A percentile compares a stretch with the other conserved stretches of the same genome.
phyloP scores from a whole-genome alignment of 257 asterid species.

The Penstemon eatonii region DNA sequence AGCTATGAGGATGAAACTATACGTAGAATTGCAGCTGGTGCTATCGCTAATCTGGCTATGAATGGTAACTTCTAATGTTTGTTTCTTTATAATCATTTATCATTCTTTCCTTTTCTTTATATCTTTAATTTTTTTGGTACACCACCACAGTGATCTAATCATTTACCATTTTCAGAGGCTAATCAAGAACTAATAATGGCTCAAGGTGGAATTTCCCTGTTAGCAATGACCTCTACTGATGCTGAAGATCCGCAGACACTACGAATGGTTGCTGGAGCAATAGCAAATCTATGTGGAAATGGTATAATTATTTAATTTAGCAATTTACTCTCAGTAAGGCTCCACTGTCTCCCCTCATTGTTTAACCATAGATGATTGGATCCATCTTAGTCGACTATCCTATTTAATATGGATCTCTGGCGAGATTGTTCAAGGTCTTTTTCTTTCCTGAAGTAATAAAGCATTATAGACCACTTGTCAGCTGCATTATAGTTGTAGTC shows the following conservation, averaged over 20 bases:
- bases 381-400: background rate
- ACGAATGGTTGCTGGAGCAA: slow-evolving; percentile 99
- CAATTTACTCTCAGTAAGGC: slow-evolving; percentile 5
- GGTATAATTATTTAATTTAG: slow-evolving; percentile 49
- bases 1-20: slow-evolving; percentile 92
- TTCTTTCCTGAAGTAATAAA: slow-evolving; percentile 5
- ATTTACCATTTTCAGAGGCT: slow-evolving; percentile 56
- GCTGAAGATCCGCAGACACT: slow-evolving; percentile 99
- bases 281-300: slow-evolving; percentile 96
- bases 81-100: background rate
- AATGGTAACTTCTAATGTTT: slow-evolving; percentile 51
- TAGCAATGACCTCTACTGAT: slow-evolving; percentile 88
- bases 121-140: slow-evolving; percentile 7
- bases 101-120: slow-evolving; percentile 19
- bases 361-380: slow-evolving; percentile 7
- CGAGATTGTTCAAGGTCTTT: slow-evolving; percentile 2
- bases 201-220: slow-evolving; percentile 83
- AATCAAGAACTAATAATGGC: slow-evolving; percentile 98
- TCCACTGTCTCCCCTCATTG: slow-evolving; percentile 16
- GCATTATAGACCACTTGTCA: background rate
- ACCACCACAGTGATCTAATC: slow-evolving; percentile 18
- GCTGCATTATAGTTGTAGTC: background rate
- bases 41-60: slow-evolving; percentile 99
- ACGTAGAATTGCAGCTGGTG: slow-evolving; percentile 99
- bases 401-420: background rate